phyloP scores from a whole-genome alignment of 441 rosid genomes.

The Macaranga tanarius region DNA sequence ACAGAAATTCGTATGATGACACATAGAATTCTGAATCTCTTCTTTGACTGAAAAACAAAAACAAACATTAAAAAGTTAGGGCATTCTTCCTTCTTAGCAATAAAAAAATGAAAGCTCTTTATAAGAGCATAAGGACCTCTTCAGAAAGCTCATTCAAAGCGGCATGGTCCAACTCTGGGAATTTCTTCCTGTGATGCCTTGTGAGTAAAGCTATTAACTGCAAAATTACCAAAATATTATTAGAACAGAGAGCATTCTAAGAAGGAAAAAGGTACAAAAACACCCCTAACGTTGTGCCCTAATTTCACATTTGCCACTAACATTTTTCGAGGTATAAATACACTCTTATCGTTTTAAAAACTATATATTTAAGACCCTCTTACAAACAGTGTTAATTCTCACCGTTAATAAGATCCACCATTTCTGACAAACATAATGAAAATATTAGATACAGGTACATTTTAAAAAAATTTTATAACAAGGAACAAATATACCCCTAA shows the following conservation, averaged over 20 bases:
- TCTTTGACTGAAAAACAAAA: constrained; percentile 38
- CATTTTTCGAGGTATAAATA: too few relatives aligned
- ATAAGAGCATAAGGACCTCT: constrained; percentile 33
- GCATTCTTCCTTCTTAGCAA: neutral
- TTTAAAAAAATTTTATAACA: too few relatives aligned
- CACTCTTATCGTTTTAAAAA: too few relatives aligned
- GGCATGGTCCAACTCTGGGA: constrained; percentile 43
- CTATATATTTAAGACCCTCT: too few relatives aligned
- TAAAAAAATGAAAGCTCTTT: neutral
- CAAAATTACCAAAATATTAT: constrained; percentile 17
- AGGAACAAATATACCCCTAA: too few relatives aligned
- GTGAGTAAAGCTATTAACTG: constrained; percentile 69
- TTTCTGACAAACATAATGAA: too few relatives aligned
- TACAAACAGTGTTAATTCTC: too few relatives aligned
- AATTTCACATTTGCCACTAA: too few relatives aligned
- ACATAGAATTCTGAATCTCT: constrained; percentile 49
- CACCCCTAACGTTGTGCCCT: too few relatives aligned
- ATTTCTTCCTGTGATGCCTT: constrained; percentile 68
- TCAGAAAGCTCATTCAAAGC: constrained; percentile 39
- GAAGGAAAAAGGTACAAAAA: too few relatives aligned
- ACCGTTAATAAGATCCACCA: too few relatives aligned
- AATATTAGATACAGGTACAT: too few relatives aligned
- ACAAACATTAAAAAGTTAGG: neutral
- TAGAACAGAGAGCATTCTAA: constrained; percentile 17
- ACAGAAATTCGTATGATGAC: constrained; percentile 48